Base-by-base conservation (phyloP, 306 rosid genomes). In the Begonia loranthoides region DNA sequence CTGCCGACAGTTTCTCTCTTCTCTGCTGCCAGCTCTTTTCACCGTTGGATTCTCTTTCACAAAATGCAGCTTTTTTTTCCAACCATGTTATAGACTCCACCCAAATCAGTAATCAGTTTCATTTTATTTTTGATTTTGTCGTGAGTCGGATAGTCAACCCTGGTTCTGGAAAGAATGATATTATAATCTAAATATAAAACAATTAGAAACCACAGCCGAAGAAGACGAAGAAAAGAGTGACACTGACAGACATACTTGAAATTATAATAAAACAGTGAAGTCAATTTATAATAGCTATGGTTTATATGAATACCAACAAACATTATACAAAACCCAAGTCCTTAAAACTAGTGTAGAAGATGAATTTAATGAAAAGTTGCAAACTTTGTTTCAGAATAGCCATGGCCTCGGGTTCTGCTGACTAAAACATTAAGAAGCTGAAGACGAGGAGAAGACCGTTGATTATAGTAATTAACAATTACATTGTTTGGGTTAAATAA, bases 181-280 rank as follows among this genome's bases (percentile, higher is more conserved):
- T 48, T 48, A 17, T 14, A 17, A 2, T n/a, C 17, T 9, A 16
- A 48, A 15, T 10, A 5, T 9, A 47, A 15, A 47, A 46, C 12
- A 1, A 46, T 11, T 3, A 8, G 2, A 11, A 39, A 39, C 43
- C 21, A 52, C 9, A 38, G 61, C 6, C 61, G 53, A 39, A 50
- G 50, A 38, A 54, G 54, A 51, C 54, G 64, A 33, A 56, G 41
- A 45, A 15, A 52, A 51, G 58, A 43, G 62, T 74, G 59, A 68
- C 68, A 72, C 70, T 79, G 81, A 79, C 93, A 82, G 76, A 86
- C 93, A 86, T 86, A 59, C 88, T 79, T 78, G 70, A 50, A 52
- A 69, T 57, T 49, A 63, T 64, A 40, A 59, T 69, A 48, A 68
- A 49, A 56, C 38, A 45, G 53, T 56, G 17, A 45, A 45, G 52